Evolutionary conservation across 2,329 filamentous ascomycete genomes (phyloP).

Genomic region (Colletotrichum paranaense): DNA sequence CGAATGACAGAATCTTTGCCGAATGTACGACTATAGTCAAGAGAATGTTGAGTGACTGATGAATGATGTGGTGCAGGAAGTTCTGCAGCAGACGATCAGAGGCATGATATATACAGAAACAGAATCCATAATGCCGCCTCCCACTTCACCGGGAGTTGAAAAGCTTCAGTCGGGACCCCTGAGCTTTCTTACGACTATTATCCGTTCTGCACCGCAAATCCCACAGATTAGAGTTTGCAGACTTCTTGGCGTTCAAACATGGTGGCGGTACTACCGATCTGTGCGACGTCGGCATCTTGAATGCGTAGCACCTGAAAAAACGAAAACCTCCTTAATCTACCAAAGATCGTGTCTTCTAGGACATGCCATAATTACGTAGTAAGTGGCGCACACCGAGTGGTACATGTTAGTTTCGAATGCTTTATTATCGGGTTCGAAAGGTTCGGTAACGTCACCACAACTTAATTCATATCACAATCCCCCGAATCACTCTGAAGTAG

Average conservation of each 20-base stretch:
- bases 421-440: no score
- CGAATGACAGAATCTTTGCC: background rate
- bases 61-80: background rate
- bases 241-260: background rate
- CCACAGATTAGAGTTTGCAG: background rate
- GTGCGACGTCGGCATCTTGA: background rate
- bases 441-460: no score
- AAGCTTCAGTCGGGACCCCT: background rate
- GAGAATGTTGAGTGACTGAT: background rate
- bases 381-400: no score
- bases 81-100: background rate
- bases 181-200: background rate
- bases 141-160: background rate
- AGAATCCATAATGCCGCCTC: background rate
- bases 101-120: background rate
- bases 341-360: background rate
- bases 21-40: background rate
- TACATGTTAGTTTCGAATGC: no score
- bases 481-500: no score
- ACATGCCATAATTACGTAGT: no score
- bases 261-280: background rate
- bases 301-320: background rate
- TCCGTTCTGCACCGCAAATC: background rate
- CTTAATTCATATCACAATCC: no score
- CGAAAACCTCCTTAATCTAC: background rate